Conservation (phyloP, 441 rosid genomes). For the Theobroma grandiflorum region DNA sequence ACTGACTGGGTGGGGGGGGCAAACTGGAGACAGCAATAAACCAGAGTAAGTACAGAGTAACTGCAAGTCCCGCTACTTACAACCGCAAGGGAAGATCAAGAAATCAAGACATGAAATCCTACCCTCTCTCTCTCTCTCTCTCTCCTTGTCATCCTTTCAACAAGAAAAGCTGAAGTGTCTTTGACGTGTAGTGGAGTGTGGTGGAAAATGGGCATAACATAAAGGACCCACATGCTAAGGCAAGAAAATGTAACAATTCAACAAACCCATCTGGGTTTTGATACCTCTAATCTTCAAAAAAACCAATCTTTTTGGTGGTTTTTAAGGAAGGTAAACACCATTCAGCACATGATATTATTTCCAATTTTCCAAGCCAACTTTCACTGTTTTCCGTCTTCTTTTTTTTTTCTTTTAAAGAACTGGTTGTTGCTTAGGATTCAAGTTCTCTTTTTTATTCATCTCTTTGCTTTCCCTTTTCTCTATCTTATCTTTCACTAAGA, state of each 20-base stretch:
- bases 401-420: background rate
- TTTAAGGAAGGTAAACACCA: constrained; percentile 21
- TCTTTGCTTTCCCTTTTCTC: constrained; percentile 27
- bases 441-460: constrained; percentile 27
- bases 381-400: constrained; percentile 22
- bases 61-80: background rate
- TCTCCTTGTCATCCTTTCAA: constrained; percentile 22
- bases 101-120: background rate
- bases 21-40: constrained; percentile 1
- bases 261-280: constrained; percentile 30
- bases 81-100: constrained; percentile 23
- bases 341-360: constrained; percentile 1
- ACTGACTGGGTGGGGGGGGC: background rate
- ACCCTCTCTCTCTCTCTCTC: background rate
- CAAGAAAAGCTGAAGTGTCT: constrained; percentile 28
- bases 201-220: constrained; percentile 31
- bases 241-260: constrained; percentile 29
- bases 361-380: constrained; percentile 21
- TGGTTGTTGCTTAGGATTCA: constrained; percentile 52
- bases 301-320: constrained; percentile 22
- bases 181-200: constrained; percentile 48
- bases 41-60: constrained; percentile 14
- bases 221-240: constrained; percentile 43
- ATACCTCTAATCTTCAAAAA: constrained; percentile 6
- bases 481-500: constrained; percentile 8